Conservation (phyloP, 2,329 filamentous ascomycete species). For the Epichloe coenophiala region DNA sequence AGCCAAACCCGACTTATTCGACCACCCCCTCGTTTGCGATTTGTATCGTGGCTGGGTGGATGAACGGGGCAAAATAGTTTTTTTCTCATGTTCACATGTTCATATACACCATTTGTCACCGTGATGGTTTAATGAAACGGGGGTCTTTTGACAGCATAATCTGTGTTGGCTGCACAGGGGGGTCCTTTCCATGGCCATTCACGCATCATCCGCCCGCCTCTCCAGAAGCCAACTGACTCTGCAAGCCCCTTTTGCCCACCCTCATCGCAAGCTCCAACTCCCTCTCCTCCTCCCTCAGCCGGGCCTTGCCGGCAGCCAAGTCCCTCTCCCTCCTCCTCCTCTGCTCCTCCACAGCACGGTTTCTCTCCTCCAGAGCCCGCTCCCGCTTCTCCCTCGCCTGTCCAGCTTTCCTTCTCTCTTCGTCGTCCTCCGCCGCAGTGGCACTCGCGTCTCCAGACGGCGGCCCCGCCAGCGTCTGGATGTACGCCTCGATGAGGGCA, state of each 20-base stretch:
- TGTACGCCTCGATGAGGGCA: constrained; percentile 50
- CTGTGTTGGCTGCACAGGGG: too few relatives aligned
- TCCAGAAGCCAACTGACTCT: constrained; percentile 38
- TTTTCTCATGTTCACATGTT: too few relatives aligned
- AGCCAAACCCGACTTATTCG: too few relatives aligned
- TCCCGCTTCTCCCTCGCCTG: constrained; percentile 47
- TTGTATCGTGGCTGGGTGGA: too few relatives aligned
- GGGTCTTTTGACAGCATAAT: too few relatives aligned
- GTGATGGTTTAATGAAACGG: too few relatives aligned
- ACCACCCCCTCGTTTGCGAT: too few relatives aligned
- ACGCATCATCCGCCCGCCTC: constrained; percentile 13
- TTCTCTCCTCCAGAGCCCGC: constrained; percentile 52
- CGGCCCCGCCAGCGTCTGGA: constrained; percentile 48
- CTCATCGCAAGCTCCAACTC: constrained; percentile 57
- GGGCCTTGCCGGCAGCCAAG: constrained; percentile 45
- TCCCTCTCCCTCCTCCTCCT: constrained; percentile 45
- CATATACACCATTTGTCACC: too few relatives aligned
- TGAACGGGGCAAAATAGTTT: too few relatives aligned
- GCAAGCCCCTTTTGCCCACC: constrained; percentile 51
- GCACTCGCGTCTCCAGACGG: constrained; percentile 26
- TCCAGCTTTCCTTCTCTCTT: constrained; percentile 32
- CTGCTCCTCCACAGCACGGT: constrained; percentile 48
- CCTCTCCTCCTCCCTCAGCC: constrained; percentile 51
- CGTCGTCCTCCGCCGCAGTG: constrained; percentile 32
- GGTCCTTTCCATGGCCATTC: background rate